Conservation (phyloP, 345 rosid genomes). For the Stellera chamaejasme region DNA sequence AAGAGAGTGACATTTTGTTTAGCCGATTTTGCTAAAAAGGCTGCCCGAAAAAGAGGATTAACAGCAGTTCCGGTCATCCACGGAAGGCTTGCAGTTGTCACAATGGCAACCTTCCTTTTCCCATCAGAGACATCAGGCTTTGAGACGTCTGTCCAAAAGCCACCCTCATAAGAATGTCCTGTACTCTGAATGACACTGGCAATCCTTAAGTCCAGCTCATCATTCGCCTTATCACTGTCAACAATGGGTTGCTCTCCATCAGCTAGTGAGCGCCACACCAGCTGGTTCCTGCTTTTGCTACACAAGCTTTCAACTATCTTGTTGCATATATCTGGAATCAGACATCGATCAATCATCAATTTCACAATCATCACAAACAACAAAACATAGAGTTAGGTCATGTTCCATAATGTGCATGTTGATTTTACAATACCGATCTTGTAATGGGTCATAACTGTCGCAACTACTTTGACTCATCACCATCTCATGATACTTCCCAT, state of each 20-base stretch:
- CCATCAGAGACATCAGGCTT: constrained; percentile 44
- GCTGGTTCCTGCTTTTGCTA: constrained; percentile 69
- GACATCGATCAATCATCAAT: constrained; percentile 3
- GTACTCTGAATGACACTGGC: constrained; percentile 96
- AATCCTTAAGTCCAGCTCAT: constrained; percentile 74
- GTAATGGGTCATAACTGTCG: too few species aligned
- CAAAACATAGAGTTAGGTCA: neutral
- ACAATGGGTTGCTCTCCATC: constrained; percentile 48
- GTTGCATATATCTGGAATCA: constrained; percentile 68
- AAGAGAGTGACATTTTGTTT: constrained; percentile 82
- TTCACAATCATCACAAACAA: neutral
- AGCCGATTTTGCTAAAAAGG: constrained; percentile 74
- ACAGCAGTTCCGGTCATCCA: constrained; percentile 99
- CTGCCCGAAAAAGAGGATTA: constrained; percentile 93
- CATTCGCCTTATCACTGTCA: constrained; percentile 47
- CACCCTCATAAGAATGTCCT: constrained; percentile 87
- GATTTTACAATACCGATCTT: too few species aligned
- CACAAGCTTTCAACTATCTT: constrained; percentile 78
- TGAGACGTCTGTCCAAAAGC: constrained; percentile 64
- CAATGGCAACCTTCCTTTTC: constrained; percentile 90
- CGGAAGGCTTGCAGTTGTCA: constrained; percentile 97
- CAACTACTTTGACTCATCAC: too few species aligned
- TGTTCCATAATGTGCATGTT: too few species aligned
- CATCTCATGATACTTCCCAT: too few species aligned
- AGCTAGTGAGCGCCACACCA: constrained; percentile 42